Evolutionary conservation across 768 basidiomycete genomes (phyloP).

Genomic region (Dentipellis fragilis): DNA sequence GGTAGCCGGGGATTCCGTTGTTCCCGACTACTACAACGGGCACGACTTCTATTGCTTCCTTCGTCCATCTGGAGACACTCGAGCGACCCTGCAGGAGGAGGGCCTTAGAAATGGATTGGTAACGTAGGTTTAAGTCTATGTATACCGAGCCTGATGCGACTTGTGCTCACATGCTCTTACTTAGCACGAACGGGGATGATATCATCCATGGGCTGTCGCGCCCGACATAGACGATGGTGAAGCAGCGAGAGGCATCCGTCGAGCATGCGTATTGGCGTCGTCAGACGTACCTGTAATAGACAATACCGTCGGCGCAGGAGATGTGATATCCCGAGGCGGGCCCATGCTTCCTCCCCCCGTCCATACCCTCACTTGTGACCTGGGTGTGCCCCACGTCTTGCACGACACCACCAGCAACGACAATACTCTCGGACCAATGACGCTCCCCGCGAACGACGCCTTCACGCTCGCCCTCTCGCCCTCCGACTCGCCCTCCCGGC

Average conservation of each 20-base stretch:
- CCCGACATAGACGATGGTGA: not conserved
- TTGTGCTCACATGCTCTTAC: too few species aligned
- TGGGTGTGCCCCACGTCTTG: not conserved
- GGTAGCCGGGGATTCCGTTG: too few species aligned
- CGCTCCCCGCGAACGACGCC: slow-evolving; percentile 13
- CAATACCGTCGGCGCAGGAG: too few species aligned
- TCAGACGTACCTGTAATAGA: too few species aligned
- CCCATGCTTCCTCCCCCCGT: not conserved
- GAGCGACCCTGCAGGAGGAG: too few species aligned
- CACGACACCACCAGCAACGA: not conserved
- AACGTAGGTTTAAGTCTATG: too few species aligned
- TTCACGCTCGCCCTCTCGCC: slow-evolving; percentile 10
- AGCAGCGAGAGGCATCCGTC: not conserved
- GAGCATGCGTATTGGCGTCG: too few species aligned
- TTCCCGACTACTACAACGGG: too few species aligned
- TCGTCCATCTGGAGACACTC: too few species aligned
- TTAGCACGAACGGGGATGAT: not conserved
- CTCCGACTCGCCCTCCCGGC: slow-evolving; percentile 12
- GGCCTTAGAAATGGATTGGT: too few species aligned
- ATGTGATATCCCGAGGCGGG: not conserved
- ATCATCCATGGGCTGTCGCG: not conserved
- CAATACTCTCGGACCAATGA: not conserved
- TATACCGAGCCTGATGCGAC: too few species aligned
- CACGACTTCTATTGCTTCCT: too few species aligned
- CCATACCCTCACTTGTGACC: not conserved